These are phyloP conservation scores for Phaseolus coccineus DNA, from an alignment of 331 rosid species.

Conservation along the genomic window DNA sequence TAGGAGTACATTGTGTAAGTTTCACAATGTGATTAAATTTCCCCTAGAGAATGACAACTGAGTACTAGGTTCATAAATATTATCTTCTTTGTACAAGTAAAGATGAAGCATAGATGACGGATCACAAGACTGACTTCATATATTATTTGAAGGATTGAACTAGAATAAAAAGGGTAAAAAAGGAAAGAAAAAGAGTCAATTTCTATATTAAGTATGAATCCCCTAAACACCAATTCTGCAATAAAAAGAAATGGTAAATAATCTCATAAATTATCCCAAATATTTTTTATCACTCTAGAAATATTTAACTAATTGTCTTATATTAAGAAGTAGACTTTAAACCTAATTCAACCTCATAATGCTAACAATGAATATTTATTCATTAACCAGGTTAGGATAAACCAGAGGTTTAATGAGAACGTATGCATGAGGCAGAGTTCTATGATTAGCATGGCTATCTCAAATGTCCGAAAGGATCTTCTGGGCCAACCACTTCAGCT, in stretches of 20 bases:
- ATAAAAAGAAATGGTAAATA: not conserved
- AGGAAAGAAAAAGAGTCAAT: not conserved
- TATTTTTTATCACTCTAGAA: not conserved
- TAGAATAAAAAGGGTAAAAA: not conserved
- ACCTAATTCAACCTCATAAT: not conserved
- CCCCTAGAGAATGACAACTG: not conserved
- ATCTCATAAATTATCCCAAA: not conserved
- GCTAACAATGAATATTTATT: conserved; percentile 38
- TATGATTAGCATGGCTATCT: conserved; percentile 89
- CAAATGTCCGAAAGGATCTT: conserved; percentile 92
- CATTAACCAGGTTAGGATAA: conserved; percentile 79
- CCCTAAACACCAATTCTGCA: not conserved
- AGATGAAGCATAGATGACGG: no score
- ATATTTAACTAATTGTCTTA: not conserved
- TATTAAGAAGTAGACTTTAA: no score
- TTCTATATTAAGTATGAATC: not conserved
- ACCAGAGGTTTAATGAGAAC: conserved; percentile 84
- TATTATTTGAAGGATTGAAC: not conserved
- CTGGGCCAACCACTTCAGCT: conserved; percentile 96
- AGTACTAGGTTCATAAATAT: not conserved
- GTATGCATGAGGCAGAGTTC: conserved; percentile 95
- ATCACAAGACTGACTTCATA: not conserved
- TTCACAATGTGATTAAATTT: not conserved
- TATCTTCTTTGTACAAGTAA: no score
- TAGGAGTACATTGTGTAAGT: conserved; percentile 27